Percentiles rank a stretch among this genome's conserved stretches.
Conservation (phyloP, 73 alveolate genomes). For the Paramecium sonneborni region DNA sequence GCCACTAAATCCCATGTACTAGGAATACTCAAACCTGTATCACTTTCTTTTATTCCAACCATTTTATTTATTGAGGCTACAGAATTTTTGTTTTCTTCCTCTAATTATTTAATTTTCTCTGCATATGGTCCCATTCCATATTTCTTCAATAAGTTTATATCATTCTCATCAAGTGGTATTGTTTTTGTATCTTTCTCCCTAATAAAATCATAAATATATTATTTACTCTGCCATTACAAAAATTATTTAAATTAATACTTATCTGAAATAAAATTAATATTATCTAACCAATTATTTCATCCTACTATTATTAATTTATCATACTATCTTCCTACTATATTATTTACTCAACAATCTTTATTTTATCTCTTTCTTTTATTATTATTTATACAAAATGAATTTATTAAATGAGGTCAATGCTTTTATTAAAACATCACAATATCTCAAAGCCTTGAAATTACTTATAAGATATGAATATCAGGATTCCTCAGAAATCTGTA, state of each 20-base stretch:
- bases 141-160: slow-evolving; percentile 85
- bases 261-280: not conserved
- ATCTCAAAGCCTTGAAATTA: slow-evolving; percentile 17
- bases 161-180: slow-evolving; percentile 84
- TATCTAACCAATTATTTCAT: not conserved
- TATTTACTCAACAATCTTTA: no score
- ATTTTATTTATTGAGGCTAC: slow-evolving; percentile 83
- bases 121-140: slow-evolving; percentile 98
- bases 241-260: slow-evolving; percentile 17
- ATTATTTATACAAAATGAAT: not conserved
- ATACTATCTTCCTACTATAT: no score
- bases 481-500: not conserved
- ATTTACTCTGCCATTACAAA: slow-evolving; percentile 6
- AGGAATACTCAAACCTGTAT: slow-evolving; percentile 95
- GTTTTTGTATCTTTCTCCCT: slow-evolving; percentile 42
- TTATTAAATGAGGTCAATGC: slow-evolving; percentile 2
- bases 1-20: slow-evolving; percentile 85
- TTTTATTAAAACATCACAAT: not conserved
- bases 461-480: not conserved
- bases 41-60: slow-evolving; percentile 93
- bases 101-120: slow-evolving; percentile 79
- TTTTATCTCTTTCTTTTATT: not conserved
- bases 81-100: slow-evolving; percentile 87
- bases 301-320: not conserved
- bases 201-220: not conserved